These are phyloP conservation scores for Coemansia sp. DNA, from an alignment of 192 early-diverging fungal genomes.

Conservation along the genomic window DNA sequence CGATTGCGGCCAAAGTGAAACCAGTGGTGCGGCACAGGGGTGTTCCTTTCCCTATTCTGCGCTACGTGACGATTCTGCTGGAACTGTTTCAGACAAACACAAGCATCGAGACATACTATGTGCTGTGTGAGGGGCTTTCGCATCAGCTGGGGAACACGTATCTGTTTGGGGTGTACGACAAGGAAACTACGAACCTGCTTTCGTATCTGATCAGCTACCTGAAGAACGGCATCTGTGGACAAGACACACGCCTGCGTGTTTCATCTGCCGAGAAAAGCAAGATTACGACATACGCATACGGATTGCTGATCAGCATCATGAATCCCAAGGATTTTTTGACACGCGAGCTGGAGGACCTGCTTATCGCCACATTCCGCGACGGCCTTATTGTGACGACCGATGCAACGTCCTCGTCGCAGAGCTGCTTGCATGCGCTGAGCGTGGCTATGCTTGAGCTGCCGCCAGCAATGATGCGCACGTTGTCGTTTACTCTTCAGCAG, in stretches of 20 bases:
- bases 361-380: conserved; percentile 71
- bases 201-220: conserved; percentile 68
- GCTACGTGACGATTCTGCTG: conserved; percentile 62
- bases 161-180: conserved; percentile 65
- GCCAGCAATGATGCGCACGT: conserved; percentile 68
- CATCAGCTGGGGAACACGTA: conserved; percentile 73
- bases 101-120: conserved; percentile 70
- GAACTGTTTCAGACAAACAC: conserved; percentile 66
- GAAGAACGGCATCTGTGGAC: conserved; percentile 26
- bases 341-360: conserved; percentile 67
- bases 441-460: conserved; percentile 83
- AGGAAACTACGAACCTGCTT: conserved; percentile 59
- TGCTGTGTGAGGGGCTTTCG: conserved; percentile 65
- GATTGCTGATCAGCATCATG: conserved; percentile 37
- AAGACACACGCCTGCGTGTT: conserved; percentile 23
- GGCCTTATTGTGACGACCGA: conserved; percentile 63
- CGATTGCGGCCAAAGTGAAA: neutral
- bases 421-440: conserved; percentile 80
- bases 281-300: conserved; percentile 24
- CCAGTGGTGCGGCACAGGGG: neutral
- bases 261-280: conserved; percentile 24
- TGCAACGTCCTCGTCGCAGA: conserved; percentile 68
- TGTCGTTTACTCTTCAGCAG: conserved; percentile 68
- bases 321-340: conserved; percentile 60
- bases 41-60: conserved; percentile 54